Base-by-base conservation (phyloP, 2,329 filamentous ascomycete genomes). In the Apiospora pterosperma region DNA sequence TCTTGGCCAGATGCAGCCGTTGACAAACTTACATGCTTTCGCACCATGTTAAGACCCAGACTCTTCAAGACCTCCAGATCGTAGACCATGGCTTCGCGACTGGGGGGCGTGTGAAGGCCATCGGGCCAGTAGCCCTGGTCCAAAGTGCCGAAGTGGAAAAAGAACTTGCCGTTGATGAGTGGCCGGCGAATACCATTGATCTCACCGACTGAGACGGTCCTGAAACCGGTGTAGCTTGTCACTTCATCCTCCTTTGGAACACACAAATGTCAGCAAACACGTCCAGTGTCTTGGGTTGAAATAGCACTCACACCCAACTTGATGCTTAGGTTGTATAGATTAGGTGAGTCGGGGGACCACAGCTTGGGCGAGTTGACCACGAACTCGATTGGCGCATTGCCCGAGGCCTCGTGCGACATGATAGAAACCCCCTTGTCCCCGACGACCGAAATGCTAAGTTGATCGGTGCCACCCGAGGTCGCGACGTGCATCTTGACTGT, bases 101-200 rank as follows among this genome's bases (percentile, higher is more conserved):
- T 91, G 0, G 90, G 90, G 0, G 90, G 84, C 0, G 84, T 84
- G 71, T 92, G 85, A 4, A 92, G 77, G 0, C 90, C 90, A 70
- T 92, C 89, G 0, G 89, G 89, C 89, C 89, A 92, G 73, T 81
- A 91, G 0, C 90, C 90, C 28, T 92, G 90, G 64, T 92, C 90
- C 0, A 92, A 79, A 0, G 89, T 89, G 3, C 88, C 89, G 62
- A 91, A 89, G 48, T 85, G 80, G 73, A 92, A 92, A 14, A 87
- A 78, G 42, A 90, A 90, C 63, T 90, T 80, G n/a, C 87, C 88
- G 67, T 92, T 92, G 42, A 92, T 76, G 0, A 91, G 74, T 0
- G 88, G 88, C 0, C 89, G 83, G 64, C 85, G 78, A 1, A 90
- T 73, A 0, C 87, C 88, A 21, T 88, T 76, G 1, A 92, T 78